These are phyloP conservation scores for Ensete ventricosum DNA, from an alignment of 176 grass and related monocot genomes.

Conservation along the genomic window DNA sequence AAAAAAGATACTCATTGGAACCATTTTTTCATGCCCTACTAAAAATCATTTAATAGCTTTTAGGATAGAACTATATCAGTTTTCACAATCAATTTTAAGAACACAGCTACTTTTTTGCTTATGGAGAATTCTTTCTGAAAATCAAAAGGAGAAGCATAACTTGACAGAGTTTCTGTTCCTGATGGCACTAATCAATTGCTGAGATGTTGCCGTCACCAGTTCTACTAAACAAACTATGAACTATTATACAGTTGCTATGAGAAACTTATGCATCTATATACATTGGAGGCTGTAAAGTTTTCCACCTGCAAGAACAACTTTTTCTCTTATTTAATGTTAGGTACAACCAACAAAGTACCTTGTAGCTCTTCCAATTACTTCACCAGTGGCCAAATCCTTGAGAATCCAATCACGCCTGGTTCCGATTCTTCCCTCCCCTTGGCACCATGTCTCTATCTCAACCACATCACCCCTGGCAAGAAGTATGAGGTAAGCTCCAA, in stretches of 20 bases:
- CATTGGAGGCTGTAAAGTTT: not conserved
- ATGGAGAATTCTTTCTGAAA: not conserved
- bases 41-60: not conserved
- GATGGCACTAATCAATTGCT: not conserved
- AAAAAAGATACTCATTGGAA: not conserved
- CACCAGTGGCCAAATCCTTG: conserved; percentile 80
- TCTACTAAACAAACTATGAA: too few species aligned
- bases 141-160: not conserved
- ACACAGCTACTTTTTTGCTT: conserved; percentile 9
- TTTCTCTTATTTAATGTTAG: not conserved
- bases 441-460: conserved; percentile 98
- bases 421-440: conserved; percentile 85
- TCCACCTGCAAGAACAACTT: not conserved
- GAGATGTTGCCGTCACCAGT: not conserved
- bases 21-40: not conserved
- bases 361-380: conserved; percentile 97
- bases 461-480: conserved; percentile 77
- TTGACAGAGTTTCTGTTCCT: not conserved
- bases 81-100: not conserved
- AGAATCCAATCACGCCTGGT: conserved; percentile 95
- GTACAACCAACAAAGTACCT: conserved; percentile 29
- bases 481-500: not conserved
- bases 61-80: not conserved
- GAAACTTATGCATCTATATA: not conserved
- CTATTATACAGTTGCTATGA: too few species aligned